Base-by-base conservation (phyloP, 108 stramenopile genomes). In the Schizochytrium sp. region DNA sequence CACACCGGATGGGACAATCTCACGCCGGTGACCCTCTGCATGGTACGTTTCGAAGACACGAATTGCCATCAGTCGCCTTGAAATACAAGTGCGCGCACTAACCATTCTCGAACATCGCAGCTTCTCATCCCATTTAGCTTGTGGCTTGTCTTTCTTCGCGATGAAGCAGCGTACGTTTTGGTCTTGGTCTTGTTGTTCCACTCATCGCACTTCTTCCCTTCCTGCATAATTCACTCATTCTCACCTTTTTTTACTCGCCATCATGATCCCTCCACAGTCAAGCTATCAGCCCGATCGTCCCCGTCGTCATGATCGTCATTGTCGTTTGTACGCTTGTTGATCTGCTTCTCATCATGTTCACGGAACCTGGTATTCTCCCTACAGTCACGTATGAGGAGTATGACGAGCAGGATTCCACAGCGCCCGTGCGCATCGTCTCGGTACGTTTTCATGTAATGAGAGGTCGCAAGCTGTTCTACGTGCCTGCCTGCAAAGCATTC, bases 1-100 rank as follows among this genome's bases (percentile, higher is more conserved):
- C 23, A 83, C 23, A 83, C 76, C n/a, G 76, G 76, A 12, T 83
- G 76, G 76, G 76, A 83, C 12, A 83, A 83, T 53, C 76, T 83
- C 48, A 83, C 76, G 48, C 76, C 76, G 3, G 76, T 83, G 10
- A 53, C 76, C 3, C n/a, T 83, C 12, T 47, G 48, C 16, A 47
- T 83, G 76, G 76, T 83, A 53, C 19, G 76, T 83, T 53, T 57
- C 34, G 2, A 34, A 34, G 2, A 2, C 34, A n/a, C 34, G 2
- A 34, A 34, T 34, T 34, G 34, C 1, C 34, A 34, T 34, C 34
- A 34, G 34, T 34, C 34, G 34, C 34, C 34, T 34, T 34, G 34
- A 34, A 34, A 34, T 34, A 34, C 34, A 34, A 34, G 34, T 34
- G 34, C 34, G 34, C 34, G 34, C 8, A 57, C 55, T 57, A 16